Base-by-base conservation (phyloP, 2,329 filamentous ascomycete genomes). In the Epichloe sylvatica region DNA sequence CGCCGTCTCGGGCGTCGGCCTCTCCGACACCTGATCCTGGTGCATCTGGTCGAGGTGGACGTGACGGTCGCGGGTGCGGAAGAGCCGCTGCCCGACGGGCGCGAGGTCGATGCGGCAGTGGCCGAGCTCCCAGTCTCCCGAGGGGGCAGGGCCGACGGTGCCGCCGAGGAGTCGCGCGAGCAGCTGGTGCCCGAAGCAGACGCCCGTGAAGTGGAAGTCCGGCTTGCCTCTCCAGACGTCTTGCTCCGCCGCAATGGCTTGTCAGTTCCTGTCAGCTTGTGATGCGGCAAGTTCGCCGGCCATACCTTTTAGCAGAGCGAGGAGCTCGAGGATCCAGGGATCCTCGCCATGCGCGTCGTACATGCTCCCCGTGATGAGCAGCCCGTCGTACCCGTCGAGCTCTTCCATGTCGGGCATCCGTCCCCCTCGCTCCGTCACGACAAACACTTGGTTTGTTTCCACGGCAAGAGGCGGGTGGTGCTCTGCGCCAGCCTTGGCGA, bases 141-240 rank as follows among this genome's bases (percentile, higher is more conserved):
- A 65, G 81, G 75, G 54, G 54, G 78, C 81, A 33, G 80, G 71
- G 15, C 73, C 80, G 2, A 90, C 82, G 54, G 77, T 76, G n/a
- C 71, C 76, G 5, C 81, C 84, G 51, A 88, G 64, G 2, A 86
- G 83, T 33, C 86, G 75, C 1, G 79, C 81, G 34, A 92, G 70
- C 54, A 92, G 81, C 64, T 91, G 86, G 59, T 91, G 86, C 5
- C 86, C 86, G 62, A 89, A 90, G 64, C 86, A 92, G 9, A 90
- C 78, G 2, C 86, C 86, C 17, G 89, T 77, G 35, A 90, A 67
- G 35, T 71, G 70, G 44, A 78, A 73, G 19, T 75, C 69, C 1
- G 74, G 74, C 2, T 73, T 66, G 5, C 65, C 60, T 6, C 61
- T 59, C 75, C 75, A 80, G 4, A 79, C 56, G 34, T 73, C 71